Evolutionary conservation across 2,329 filamentous ascomycete species (phyloP).

Genomic region (Fusarium chuoi): DNA sequence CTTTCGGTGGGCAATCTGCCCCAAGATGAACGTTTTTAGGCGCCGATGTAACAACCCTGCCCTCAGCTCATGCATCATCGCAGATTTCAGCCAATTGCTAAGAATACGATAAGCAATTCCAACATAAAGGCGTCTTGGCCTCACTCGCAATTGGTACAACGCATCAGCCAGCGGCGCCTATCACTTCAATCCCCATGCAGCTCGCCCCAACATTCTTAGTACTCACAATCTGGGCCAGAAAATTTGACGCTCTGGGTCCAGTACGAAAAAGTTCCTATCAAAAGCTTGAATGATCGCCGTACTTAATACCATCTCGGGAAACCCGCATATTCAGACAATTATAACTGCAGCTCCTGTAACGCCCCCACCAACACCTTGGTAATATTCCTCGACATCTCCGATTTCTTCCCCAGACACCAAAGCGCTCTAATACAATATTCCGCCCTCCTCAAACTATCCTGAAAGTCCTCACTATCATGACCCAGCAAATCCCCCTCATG

Average conservation of each 20-base stretch:
- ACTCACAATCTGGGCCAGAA: too few species aligned
- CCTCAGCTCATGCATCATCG: not conserved
- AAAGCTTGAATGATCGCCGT: too few species aligned
- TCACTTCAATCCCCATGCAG: not conserved
- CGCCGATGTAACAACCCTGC: not conserved
- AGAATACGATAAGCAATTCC: fast-evolving
- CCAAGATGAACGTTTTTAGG: fast-evolving
- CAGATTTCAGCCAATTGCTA: not conserved
- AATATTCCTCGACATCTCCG: not conserved
- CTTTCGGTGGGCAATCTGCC: too few species aligned
- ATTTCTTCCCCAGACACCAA: not conserved
- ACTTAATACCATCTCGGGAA: fast-evolving
- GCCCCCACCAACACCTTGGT: not conserved
- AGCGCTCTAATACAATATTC: not conserved
- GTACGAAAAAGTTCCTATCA: fast-evolving
- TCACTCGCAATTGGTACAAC: not conserved
- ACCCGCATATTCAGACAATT: fast-evolving
- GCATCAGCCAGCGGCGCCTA: not conserved
- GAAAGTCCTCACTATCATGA: not conserved
- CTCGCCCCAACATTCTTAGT: too few species aligned
- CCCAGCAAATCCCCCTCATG: not conserved
- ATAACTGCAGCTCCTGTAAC: not conserved
- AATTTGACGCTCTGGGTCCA: fast-evolving
- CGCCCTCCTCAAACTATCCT: not conserved
- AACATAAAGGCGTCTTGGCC: not conserved